These are phyloP conservation scores for Drechslera avenae DNA, from an alignment of 2,329 filamentous ascomycete genomes.

Conservation along the genomic window DNA sequence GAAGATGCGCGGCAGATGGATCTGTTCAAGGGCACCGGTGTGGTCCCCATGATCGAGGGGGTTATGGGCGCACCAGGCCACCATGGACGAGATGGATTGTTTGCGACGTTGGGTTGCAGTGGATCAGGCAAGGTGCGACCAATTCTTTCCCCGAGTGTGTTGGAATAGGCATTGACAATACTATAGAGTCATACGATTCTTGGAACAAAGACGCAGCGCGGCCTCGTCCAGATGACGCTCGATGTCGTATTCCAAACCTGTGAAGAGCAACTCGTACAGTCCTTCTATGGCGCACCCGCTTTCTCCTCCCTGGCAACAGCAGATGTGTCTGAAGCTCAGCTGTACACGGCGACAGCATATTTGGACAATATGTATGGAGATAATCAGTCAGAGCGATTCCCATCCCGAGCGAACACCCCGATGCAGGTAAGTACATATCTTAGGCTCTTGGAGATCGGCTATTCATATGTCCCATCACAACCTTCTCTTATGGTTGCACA, in stretches of 20 bases:
- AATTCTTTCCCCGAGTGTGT: not conserved
- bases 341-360: conserved; percentile 76
- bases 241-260: conserved; percentile 88
- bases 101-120: conserved; percentile 92
- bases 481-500: too few species aligned
- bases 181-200: conserved; percentile 92
- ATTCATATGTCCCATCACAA: too few species aligned
- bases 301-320: conserved; percentile 76
- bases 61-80: conserved; percentile 74
- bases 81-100: conserved; percentile 83
- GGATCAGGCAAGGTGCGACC: conserved; percentile 85
- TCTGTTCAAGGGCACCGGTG: conserved; percentile 79
- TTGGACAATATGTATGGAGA: conserved; percentile 80
- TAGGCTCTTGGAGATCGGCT: too few species aligned
- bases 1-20: conserved; percentile 84
- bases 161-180: conserved; percentile 7
- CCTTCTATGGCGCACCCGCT: conserved; percentile 60
- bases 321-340: conserved; percentile 79
- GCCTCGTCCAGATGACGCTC: conserved; percentile 87
- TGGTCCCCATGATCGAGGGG: conserved; percentile 77
- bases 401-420: conserved; percentile 54
- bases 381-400: conserved; percentile 58
- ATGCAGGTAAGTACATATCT: conserved; percentile 48
- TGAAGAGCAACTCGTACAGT: conserved; percentile 70
- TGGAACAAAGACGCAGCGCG: conserved; percentile 82